Evolutionary conservation across 2,329 filamentous ascomycete genomes (phyloP).

Genomic region (Curvularia lunata): DNA sequence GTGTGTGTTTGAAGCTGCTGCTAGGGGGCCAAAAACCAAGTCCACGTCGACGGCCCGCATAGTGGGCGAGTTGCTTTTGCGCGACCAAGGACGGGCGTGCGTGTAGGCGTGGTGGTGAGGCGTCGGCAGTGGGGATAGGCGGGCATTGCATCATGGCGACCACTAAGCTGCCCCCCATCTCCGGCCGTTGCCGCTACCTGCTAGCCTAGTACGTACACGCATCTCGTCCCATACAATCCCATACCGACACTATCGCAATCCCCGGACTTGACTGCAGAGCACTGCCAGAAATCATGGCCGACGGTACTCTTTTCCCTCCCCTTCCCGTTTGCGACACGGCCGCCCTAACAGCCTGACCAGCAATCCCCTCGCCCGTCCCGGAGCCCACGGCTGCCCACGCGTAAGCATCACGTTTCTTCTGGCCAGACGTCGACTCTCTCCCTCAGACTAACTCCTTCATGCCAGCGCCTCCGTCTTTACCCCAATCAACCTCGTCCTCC

Average conservation of each 20-base stretch:
- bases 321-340: neutral
- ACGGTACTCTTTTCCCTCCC: conserved; percentile 25
- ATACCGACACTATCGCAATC: neutral
- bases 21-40: conserved; percentile 3
- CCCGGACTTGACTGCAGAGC: neutral
- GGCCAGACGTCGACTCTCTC: neutral
- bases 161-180: neutral
- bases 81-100: neutral
- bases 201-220: neutral
- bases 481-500: conserved; percentile 67
- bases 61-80: neutral
- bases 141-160: neutral
- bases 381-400: conserved; percentile 56
- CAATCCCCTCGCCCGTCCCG: conserved; percentile 68
- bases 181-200: neutral
- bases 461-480: conserved; percentile 61
- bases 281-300: conserved; percentile 32
- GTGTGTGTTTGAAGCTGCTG: neutral
- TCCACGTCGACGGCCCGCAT: neutral
- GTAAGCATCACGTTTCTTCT: conserved; percentile 43
- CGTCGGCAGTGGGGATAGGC: neutral
- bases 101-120: neutral
- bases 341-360: conserved; percentile 12
- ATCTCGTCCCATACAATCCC: neutral
- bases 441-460: conserved; percentile 22